Evolutionary conservation across 73 alveolate species (phyloP), one percentile per base, ranked within the genome.

Genomic region (Effrenium voratum): DNA sequence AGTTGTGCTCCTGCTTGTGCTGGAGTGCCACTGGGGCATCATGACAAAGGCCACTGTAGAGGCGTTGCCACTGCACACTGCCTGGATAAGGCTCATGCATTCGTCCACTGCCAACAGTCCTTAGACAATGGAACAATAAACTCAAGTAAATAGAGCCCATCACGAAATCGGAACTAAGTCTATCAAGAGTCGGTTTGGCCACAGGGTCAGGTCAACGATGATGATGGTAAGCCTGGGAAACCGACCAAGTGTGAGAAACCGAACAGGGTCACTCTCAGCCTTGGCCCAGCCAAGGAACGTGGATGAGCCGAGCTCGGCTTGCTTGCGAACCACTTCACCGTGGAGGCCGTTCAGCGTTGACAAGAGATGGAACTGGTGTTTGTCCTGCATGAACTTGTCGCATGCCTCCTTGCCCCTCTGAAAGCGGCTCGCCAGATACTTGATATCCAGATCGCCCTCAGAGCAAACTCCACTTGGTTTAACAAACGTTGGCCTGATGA

Each of bases 31-130:
- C 28, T 36, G 47, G 47, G 84, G 84, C 55, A 73, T 4, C 47
- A 73, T 47, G 84, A 73, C n/a, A 32, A 73, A 73, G 55, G 52
- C n/a, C 13, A 47, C n/a, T n/a, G 84, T 73, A 6, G n/a, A 26
- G 24, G 84, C 28, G 84, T 73, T 73, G 47, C 84, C 84, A 73
- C 84, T 73, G 47, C 52, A 47, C n/a, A 73, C 84, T n/a, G 84
- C 84, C 36, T n/a, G 52, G 84, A 47, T 36, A 1, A 73, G 84
- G 52, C 52, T 36, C 52, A 73, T 52, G 38, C 52, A n/a, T 73
- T 73, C 84, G 38, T 73, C 84, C 24, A 73, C 52, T n/a, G 84
- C 8, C 1, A n/a, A 28, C 3, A 52, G 30, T n/a, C 84, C 84
- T 73, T 8, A 26, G 77, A 22, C 12, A 63, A n/a, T n/a, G n/a